A percentile compares a stretch with the other conserved stretches of the same genome.
Conservation (phyloP, 805 yeast genomes). For the Candida ipomoeae region DNA sequence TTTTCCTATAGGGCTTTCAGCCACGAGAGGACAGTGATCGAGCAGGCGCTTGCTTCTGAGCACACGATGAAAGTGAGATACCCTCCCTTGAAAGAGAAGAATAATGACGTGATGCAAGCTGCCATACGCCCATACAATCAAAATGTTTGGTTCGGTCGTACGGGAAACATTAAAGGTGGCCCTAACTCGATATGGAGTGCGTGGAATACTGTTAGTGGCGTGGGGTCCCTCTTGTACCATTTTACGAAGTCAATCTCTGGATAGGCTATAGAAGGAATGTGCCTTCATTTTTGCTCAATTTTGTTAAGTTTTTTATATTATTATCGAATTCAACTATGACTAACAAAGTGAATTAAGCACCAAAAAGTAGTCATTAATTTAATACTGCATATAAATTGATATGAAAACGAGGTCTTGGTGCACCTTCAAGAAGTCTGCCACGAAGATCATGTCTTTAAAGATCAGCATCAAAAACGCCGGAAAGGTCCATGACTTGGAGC, state of each 20-base stretch:
- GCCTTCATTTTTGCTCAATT: background rate
- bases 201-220: conserved; percentile 32
- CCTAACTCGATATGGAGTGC: conserved; percentile 30
- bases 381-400: background rate
- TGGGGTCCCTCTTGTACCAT: conserved; percentile 24
- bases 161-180: conserved; percentile 34
- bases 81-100: conserved; percentile 50
- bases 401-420: background rate
- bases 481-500: conserved; percentile 34
- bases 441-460: conserved; percentile 11
- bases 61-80: conserved; percentile 54
- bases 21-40: conserved; percentile 65
- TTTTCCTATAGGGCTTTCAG: conserved; percentile 62
- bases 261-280: background rate
- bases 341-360: background rate
- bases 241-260: conserved; percentile 8
- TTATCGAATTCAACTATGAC: background rate
- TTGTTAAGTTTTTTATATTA: background rate
- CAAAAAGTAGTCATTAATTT: background rate
- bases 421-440: background rate
- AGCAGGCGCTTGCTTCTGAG: conserved; percentile 66
- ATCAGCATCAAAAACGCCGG: conserved; percentile 40
- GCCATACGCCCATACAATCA: conserved; percentile 30
- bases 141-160: conserved; percentile 37
- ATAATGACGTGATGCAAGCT: conserved; percentile 26